Base-by-base conservation (phyloP, 1,139 yeast genomes). In the Lodderomyces parapsilosis region DNA sequence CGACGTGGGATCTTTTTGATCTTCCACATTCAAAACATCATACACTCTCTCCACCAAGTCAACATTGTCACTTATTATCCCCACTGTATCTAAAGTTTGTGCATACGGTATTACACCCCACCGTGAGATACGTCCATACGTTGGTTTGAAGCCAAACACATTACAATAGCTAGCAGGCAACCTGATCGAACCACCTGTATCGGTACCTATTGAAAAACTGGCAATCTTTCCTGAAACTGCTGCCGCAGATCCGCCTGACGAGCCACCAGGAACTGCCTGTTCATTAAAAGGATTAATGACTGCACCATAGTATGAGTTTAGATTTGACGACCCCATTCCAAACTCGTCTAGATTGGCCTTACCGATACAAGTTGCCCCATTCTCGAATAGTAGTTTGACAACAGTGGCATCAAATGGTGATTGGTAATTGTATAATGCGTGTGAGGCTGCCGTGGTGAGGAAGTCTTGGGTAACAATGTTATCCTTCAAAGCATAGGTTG, bases 261-360 rank as follows among this genome's bases (percentile, higher is more conserved):
- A 90, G 0, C 99, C 99, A 2, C 99, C 99, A 1, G 88, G 72
- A 0, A 86, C 70, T 36, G 70, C 63, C 2, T 58, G 59, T 39
- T 46, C 67, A 23, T 56, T 64, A 22, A 68, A 47, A 0, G 99
- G 98, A 57, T 93, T 93, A 5, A 68, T 49, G 0, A 85, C 74
- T 1, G 85, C 74, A 0, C 96, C 97, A 58, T 67, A 83, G 43
- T 51, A 66, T 7, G 84, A 79, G 57, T 71, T 76, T 32, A 78
- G 74, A 55, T 62, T 83, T 1, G 83, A 74, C 4, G 88, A 82
- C 2, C 99, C 99, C 99, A 94, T 94, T 1, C 96, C 99, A 66
- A 93, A 94, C 64, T 94, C 98, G 65, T 94, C 99, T 78, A 94
- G 71, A 54, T 93, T 93, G n/a, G 95, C 77, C 62, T 91, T 93